These are phyloP conservation scores for Ampelomyces quisqualis DNA, from an alignment of 2,329 filamentous ascomycete species.

Conservation along the genomic window DNA sequence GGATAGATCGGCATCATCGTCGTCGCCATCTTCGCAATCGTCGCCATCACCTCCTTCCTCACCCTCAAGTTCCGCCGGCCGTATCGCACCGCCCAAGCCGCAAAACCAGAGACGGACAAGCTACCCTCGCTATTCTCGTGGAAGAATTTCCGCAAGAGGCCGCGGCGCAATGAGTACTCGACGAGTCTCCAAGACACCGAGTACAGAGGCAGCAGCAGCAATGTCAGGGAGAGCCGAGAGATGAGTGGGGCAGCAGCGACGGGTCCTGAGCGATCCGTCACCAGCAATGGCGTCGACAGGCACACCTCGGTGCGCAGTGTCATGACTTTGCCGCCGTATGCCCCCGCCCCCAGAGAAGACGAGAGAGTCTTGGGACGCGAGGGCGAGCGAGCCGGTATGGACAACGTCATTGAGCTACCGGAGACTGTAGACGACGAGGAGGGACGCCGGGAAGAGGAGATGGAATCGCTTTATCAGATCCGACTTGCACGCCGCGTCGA, in stretches of 20 bases:
- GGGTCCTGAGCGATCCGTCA: constrained; percentile 32
- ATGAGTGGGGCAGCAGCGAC: constrained; percentile 28
- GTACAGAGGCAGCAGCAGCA: constrained; percentile 23
- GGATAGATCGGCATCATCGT: constrained; percentile 33
- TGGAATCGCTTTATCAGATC: constrained; percentile 91
- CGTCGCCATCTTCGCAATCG: constrained; percentile 33
- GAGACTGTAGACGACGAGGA: constrained; percentile 79
- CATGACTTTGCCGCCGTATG: constrained; percentile 89
- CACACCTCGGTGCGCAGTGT: constrained; percentile 88
- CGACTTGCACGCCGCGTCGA: constrained; percentile 74
- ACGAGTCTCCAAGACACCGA: constrained; percentile 39
- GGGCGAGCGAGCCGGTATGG: constrained; percentile 88
- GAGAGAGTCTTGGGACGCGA: constrained; percentile 85
- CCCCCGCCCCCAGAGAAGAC: constrained; percentile 66
- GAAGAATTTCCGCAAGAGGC: constrained; percentile 28
- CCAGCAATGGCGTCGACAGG: constrained; percentile 61
- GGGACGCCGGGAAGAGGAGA: constrained; percentile 76
- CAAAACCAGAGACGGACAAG: constrained; percentile 23
- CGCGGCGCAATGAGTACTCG: constrained; percentile 36
- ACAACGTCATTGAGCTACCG: constrained; percentile 83
- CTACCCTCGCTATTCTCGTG: constrained; percentile 38
- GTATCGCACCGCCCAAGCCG: constrained; percentile 10
- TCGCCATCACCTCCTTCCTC: constrained; percentile 35
- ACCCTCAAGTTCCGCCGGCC: constrained; percentile 31
- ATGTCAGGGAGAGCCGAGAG: constrained; percentile 30